These are phyloP conservation scores for Fusarium irregulare DNA, from an alignment of 2,329 filamentous ascomycete genomes.

Conservation along the genomic window DNA sequence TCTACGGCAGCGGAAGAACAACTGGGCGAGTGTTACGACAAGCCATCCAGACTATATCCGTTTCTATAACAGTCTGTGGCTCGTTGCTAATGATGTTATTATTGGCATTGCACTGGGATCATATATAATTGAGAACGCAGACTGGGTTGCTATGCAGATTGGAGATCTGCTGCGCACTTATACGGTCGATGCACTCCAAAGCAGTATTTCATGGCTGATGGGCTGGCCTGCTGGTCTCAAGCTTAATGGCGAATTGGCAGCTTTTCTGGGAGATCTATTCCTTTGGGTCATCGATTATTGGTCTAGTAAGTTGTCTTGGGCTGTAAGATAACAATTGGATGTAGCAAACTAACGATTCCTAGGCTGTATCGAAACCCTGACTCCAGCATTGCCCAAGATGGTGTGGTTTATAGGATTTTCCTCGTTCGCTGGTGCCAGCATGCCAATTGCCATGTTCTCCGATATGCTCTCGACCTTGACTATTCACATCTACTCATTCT, in stretches of 20 bases:
- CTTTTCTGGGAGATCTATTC: conserved; percentile 95
- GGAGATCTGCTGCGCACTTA: conserved; percentile 80
- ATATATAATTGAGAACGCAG: conserved; percentile 95
- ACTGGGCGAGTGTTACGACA: conserved; percentile 95
- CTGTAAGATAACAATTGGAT: neutral
- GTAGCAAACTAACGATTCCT: conserved; percentile 37
- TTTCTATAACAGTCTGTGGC: conserved; percentile 98
- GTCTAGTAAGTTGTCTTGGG: conserved; percentile 72
- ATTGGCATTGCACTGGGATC: conserved; percentile 96
- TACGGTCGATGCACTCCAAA: conserved; percentile 87
- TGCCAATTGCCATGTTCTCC: conserved; percentile 96
- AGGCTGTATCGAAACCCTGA: conserved; percentile 81
- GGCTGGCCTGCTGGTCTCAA: conserved; percentile 95
- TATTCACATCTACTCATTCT: conserved; percentile 97
- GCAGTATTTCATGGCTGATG: conserved; percentile 95
- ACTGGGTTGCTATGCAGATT: conserved; percentile 84
- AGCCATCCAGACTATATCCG: conserved; percentile 98
- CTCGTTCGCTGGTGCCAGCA: conserved; percentile 93
- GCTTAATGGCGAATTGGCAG: conserved; percentile 90
- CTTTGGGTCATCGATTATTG: conserved; percentile 99
- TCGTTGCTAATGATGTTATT: conserved; percentile 98
- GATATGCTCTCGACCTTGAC: conserved; percentile 92
- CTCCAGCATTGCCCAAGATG: conserved; percentile 83
- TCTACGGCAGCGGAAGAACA: conserved; percentile 85
- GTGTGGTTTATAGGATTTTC: conserved; percentile 95